Evolutionary conservation across 768 basidiomycete species (phyloP).

Genomic region (Saitozyma podzolica): DNA sequence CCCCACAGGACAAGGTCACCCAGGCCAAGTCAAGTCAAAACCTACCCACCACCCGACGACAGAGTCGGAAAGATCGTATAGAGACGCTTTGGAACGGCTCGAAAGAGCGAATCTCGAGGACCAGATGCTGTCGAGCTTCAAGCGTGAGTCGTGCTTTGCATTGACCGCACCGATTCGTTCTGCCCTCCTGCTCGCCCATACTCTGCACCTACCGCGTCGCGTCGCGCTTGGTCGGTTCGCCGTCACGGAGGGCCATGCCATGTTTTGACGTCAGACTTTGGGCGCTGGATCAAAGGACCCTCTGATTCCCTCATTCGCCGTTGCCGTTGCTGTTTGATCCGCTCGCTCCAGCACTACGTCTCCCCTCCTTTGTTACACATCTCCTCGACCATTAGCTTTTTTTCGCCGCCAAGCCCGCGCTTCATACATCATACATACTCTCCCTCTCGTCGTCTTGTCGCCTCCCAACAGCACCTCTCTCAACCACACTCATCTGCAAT

Average conservation of each 20-base stretch:
- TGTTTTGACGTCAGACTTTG: slow-evolving; percentile 1
- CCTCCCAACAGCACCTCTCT: background rate
- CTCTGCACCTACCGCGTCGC: background rate
- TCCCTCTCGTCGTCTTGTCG: slow-evolving; percentile 3
- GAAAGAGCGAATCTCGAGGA: slow-evolving; percentile 27
- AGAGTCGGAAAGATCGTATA: slow-evolving; percentile 18
- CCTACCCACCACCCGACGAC: too few relatives aligned
- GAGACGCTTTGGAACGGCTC: slow-evolving; percentile 20
- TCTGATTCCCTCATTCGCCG: background rate
- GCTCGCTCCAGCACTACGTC: background rate
- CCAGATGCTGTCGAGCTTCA: slow-evolving; percentile 47
- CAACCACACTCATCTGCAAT: slow-evolving; percentile 8
- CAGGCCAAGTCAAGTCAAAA: too few relatives aligned
- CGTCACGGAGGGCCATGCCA: background rate
- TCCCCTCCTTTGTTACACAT: background rate
- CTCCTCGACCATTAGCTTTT: background rate
- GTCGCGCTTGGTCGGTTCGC: too few relatives aligned
- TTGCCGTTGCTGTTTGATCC: background rate
- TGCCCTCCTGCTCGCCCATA: background rate
- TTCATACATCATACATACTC: background rate
- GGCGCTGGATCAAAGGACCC: background rate
- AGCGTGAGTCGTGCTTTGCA: slow-evolving; percentile 33
- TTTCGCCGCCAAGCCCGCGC: background rate
- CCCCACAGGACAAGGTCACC: too few relatives aligned
- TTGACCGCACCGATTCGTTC: background rate